Base-by-base conservation (phyloP, 257 asterid species). In the Solanum corneliomulleri region DNA sequence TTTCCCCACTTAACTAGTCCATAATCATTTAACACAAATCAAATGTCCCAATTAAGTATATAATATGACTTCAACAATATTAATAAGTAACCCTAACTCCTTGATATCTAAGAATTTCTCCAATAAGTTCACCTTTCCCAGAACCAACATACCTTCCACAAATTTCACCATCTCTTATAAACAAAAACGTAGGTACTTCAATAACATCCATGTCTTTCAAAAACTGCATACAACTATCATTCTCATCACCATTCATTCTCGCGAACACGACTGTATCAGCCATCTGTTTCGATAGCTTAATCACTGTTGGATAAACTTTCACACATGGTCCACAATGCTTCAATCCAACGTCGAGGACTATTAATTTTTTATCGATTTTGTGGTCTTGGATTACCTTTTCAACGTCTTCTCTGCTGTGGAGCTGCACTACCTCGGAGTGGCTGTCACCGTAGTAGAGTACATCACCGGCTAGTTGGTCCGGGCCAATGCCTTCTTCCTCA, bases 311-410 rank as follows among this genome's bases (percentile, higher is more conserved):
- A 80, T 97, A 97, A 1, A 97, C 98, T 92, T 97, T 97, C 1
- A 97, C 99, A 85, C 99, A 97, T 1, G 99, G 99, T 82, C 99
- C 99, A 44, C 99, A 97, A 90, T 97, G 96, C 89, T 97, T 97
- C 88, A 97, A 90, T 20, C 99, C 99, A 21, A 97, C 99, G 44
- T 97, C 99, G 8, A 97, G 88, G 27, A 97, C 99, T 37, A 97
- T 66, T 85, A 97, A 39, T 82, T 94, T 95, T 5, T 87, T 69
- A 56, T 93, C 97, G 1, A n/a, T 35, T 42, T 92, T 94, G 87
- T 97, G 96, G 0, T 91, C 94, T 3, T 27, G 88, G 66, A 97
- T 97, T 87, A 97, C 68, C 13, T 86, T 90, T 92, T 97, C 97
- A 18, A 95, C 99, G 86, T 97, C 98, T 12, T 93, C 93, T 9